A percentile compares a stretch with the other conserved stretches of the same genome.
These are phyloP conservation scores for Pleurotus djamor DNA, from an alignment of 768 basidiomycete genomes.

Conservation along the genomic window DNA sequence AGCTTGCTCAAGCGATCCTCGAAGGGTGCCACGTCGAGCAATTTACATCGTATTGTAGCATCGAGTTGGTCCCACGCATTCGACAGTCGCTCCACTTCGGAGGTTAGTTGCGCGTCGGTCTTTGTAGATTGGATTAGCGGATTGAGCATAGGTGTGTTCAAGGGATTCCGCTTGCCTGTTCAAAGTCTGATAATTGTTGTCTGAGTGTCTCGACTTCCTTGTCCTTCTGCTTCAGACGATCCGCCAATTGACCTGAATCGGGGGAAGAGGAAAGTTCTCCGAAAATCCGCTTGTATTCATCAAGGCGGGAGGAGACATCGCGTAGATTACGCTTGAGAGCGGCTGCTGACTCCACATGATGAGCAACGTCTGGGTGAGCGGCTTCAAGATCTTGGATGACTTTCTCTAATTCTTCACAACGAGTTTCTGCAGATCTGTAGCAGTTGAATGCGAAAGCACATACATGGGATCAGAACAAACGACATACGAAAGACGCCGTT, in stretches of 20 bases:
- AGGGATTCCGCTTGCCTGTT: conserved; percentile 43
- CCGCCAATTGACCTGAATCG: conserved; percentile 50
- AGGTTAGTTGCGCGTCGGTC: conserved; percentile 75
- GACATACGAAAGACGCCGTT: conserved; percentile 54
- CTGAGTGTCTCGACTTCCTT: conserved; percentile 61
- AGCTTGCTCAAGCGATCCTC: conserved; percentile 73
- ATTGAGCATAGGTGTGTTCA: neutral
- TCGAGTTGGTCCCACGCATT: conserved; percentile 86
- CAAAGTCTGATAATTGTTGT: conserved; percentile 62
- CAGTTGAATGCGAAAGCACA: neutral
- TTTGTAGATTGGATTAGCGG: conserved; percentile 19
- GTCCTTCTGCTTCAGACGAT: conserved; percentile 64
- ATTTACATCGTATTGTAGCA: conserved; percentile 77
- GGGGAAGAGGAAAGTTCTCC: conserved; percentile 53
- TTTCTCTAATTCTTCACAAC: conserved; percentile 48
- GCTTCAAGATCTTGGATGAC: conserved; percentile 44
- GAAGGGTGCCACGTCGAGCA: conserved; percentile 72
- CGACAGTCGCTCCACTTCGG: conserved; percentile 84
- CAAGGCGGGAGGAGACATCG: conserved; percentile 43
- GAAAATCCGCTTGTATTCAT: conserved; percentile 60
- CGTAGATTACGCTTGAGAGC: conserved; percentile 49
- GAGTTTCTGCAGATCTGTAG: conserved; percentile 51
- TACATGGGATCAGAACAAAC: neutral
- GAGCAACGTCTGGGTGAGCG: conserved; percentile 51
- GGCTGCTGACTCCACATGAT: conserved; percentile 47